Conservation (phyloP, 352 stramenopile species). For the Plasmopara muralis region DNA sequence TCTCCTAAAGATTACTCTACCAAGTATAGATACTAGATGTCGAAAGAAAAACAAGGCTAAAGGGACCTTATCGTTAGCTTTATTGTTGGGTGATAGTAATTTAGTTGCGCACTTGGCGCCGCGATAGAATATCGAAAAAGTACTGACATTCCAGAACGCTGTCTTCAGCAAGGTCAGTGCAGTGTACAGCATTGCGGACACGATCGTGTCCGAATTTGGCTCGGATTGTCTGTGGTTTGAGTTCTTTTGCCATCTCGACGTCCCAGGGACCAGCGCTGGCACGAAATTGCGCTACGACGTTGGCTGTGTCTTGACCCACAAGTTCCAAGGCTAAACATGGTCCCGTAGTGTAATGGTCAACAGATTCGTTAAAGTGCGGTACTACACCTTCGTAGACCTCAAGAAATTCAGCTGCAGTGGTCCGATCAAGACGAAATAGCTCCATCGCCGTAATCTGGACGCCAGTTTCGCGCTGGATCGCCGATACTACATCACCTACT, state of each 20-base stretch:
- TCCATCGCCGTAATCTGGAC: conserved; percentile 86
- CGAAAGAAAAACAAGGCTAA: not conserved
- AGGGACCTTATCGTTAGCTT: no score
- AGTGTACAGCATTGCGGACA: conserved; percentile 89
- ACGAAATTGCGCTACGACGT: conserved; percentile 68
- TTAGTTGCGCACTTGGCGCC: conserved; percentile 31
- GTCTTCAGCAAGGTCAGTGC: conserved; percentile 90
- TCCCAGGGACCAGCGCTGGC: conserved; percentile 86
- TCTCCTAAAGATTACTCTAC: conserved; percentile 99
- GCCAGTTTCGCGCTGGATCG: conserved; percentile 54
- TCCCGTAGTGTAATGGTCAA: conserved; percentile 86
- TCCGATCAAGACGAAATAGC: conserved; percentile 83
- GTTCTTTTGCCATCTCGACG: conserved; percentile 90
- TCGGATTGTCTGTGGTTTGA: conserved; percentile 85
- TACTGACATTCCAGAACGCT: conserved; percentile 87
- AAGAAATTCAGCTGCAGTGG: conserved; percentile 87
- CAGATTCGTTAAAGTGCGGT: conserved; percentile 85
- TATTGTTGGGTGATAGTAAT: no score
- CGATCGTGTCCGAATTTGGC: conserved; percentile 84
- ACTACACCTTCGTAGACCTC: conserved; percentile 89
- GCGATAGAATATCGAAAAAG: conserved; percentile 91
- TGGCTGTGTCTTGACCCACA: conserved; percentile 41
- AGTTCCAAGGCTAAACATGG: conserved; percentile 89
- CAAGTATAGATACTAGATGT: conserved; percentile 94
- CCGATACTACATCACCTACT: conserved; percentile 74